Conservation (phyloP, 2,329 filamentous ascomycete genomes). For the Sclerotinia spermophila region DNA sequence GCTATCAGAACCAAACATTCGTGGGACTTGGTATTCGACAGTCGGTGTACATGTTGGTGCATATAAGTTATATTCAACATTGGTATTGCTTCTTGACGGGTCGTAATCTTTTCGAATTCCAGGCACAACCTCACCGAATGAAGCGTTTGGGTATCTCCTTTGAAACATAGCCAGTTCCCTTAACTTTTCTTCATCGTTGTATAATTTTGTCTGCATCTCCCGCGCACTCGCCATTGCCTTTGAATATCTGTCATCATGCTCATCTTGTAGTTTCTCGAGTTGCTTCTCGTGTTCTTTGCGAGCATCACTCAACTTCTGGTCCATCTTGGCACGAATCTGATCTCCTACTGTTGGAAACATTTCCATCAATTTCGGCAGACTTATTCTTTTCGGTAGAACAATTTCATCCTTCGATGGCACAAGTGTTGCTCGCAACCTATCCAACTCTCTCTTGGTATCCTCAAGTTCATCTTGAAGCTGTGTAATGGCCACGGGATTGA, state of each 20-base stretch:
- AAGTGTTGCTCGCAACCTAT: not conserved
- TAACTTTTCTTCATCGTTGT: not conserved
- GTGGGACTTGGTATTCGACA: not conserved
- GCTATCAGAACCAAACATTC: not conserved
- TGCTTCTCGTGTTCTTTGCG: not conserved
- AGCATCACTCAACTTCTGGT: not conserved
- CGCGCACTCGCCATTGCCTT: not conserved
- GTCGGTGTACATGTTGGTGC: not conserved
- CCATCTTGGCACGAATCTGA: not conserved
- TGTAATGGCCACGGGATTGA: conserved; percentile 2
- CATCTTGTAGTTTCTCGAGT: not conserved
- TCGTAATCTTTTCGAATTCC: not conserved
- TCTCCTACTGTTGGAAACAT: not conserved
- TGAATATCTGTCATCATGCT: not conserved
- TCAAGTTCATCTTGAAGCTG: conserved; percentile 13
- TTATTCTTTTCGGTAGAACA: not conserved
- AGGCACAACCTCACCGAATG: not conserved
- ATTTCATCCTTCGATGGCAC: not conserved
- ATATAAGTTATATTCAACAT: not conserved
- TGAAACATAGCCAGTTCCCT: not conserved
- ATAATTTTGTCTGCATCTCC: not conserved
- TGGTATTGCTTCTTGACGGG: no score
- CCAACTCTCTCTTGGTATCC: not conserved
- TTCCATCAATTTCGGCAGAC: not conserved
- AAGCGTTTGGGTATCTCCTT: not conserved